These are phyloP conservation scores for Colletotrichum musicola DNA, from an alignment of 2,329 filamentous ascomycete species.

Conservation along the genomic window DNA sequence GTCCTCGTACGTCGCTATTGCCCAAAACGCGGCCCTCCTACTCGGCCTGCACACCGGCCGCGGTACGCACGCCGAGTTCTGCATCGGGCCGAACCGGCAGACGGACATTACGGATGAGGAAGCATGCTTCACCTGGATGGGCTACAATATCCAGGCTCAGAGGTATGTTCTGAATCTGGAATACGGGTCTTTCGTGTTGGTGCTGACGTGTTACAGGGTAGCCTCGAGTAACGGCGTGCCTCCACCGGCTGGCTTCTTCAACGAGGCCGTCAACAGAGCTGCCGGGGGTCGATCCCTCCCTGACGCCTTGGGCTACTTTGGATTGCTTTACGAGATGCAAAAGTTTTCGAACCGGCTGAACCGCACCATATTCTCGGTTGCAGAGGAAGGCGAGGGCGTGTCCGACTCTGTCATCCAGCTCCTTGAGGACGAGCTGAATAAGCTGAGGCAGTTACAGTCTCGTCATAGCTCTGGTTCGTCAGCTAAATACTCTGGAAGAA, in stretches of 20 bases:
- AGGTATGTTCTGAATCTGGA: slow-evolving; percentile 48
- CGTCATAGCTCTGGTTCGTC: slow-evolving; percentile 60
- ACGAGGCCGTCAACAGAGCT: slow-evolving; percentile 62
- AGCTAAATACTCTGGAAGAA: neutral
- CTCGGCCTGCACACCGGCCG: slow-evolving; percentile 66
- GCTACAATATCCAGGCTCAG: slow-evolving; percentile 65
- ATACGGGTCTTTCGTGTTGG: slow-evolving; percentile 15
- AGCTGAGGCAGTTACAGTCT: slow-evolving; percentile 59
- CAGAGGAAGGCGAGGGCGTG: slow-evolving; percentile 61
- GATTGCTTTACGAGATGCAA: slow-evolving; percentile 62
- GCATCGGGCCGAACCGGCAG: slow-evolving; percentile 55
- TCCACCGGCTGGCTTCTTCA: slow-evolving; percentile 58
- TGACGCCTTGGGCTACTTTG: slow-evolving; percentile 59
- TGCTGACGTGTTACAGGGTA: slow-evolving; percentile 45
- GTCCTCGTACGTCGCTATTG: slow-evolving; percentile 59
- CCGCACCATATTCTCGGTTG: slow-evolving; percentile 60
- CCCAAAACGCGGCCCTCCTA: slow-evolving; percentile 61
- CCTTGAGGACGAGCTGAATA: slow-evolving; percentile 66
- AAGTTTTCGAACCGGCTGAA: slow-evolving; percentile 64
- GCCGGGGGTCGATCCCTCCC: slow-evolving; percentile 55
- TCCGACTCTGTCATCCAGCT: slow-evolving; percentile 60
- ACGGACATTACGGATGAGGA: slow-evolving; percentile 63
- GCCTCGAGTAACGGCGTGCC: slow-evolving; percentile 60
- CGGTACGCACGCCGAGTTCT: slow-evolving; percentile 63
- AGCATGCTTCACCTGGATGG: slow-evolving; percentile 65